phyloP scores from a whole-genome alignment of 1,284 basidiomycete genomes.

The Xerocomus amazonicus region DNA sequence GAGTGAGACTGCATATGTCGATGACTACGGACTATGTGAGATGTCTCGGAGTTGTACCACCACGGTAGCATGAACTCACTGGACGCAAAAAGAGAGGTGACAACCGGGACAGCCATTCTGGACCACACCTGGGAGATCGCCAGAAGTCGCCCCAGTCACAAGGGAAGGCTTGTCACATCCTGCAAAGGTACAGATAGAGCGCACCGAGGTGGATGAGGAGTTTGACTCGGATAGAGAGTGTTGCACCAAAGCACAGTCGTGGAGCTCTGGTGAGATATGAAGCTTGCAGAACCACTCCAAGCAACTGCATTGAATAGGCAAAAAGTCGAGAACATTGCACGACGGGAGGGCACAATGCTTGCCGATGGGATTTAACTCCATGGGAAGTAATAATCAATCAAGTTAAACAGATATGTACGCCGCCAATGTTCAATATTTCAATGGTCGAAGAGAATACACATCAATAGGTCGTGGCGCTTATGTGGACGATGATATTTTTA shows the following conservation, averaged over 20 bases:
- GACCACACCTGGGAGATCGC: conserved; percentile 14
- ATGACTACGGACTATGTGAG: conserved; percentile 43
- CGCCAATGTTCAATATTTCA: neutral
- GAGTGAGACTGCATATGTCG: conserved; percentile 56
- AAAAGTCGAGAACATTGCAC: conserved; percentile 49
- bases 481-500: conserved; percentile 7
- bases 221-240: neutral
- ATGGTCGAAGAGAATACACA: conserved; percentile 18
- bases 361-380: conserved; percentile 42
- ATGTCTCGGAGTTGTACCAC: neutral
- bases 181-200: conserved; percentile 47
- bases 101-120: conserved; percentile 50
- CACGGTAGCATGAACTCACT: conserved; percentile 38
- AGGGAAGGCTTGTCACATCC: conserved; percentile 56
- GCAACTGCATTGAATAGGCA: conserved; percentile 51
- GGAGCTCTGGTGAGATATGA: conserved; percentile 54
- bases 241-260: conserved; percentile 44
- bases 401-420: neutral
- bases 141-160: conserved; percentile 35
- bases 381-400: conserved; percentile 1
- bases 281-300: conserved; percentile 44
- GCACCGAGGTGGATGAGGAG: conserved; percentile 20
- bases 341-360: conserved; percentile 43
- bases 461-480: conserved; percentile 4
- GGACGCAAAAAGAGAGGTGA: conserved; percentile 55